Evolutionary conservation across 345 rosid genomes (phyloP).

Genomic region (Rubroshorea leprosula): DNA sequence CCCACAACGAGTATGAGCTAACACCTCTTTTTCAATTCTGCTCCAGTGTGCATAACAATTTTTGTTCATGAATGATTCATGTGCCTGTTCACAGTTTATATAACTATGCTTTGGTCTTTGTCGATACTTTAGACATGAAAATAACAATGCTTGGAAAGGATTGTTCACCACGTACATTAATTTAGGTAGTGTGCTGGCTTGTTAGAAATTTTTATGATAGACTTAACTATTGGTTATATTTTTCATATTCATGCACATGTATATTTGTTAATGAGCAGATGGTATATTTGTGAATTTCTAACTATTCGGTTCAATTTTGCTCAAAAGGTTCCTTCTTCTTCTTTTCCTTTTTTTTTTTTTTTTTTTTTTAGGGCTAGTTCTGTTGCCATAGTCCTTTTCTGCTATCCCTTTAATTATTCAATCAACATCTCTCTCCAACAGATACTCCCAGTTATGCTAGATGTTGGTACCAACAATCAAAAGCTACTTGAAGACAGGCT

Average conservation of each 20-base stretch:
- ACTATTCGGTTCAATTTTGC: constrained; percentile 5
- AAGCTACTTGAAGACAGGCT: constrained; percentile 80
- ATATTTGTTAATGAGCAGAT: not conserved
- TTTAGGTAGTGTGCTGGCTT: not conserved
- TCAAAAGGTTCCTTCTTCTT: not conserved
- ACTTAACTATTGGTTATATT: too few species aligned
- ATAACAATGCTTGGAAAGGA: not conserved
- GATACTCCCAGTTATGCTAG: constrained; percentile 94
- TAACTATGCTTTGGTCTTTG: constrained; percentile 1
- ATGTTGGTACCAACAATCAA: constrained; percentile 92
- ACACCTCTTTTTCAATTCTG: constrained; percentile 3
- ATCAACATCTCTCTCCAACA: constrained; percentile 23
- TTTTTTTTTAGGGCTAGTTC: not conserved
- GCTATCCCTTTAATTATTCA: constrained; percentile 15
- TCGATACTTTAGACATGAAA: not conserved
- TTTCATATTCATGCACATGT: constrained; percentile 4
- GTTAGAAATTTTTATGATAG: not conserved
- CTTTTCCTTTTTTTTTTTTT: not conserved
- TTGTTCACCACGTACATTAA: not conserved
- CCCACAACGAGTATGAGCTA: constrained; percentile 71
- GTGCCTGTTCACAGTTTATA: not conserved
- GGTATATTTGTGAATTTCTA: not conserved
- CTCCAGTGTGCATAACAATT: not conserved
- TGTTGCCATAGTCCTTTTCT: constrained; percentile 1
- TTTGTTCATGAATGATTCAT: not conserved